These are phyloP conservation scores for Acanthamoeba rhysodes DNA, from an alignment of 208 protist species.

Conservation along the genomic window DNA sequence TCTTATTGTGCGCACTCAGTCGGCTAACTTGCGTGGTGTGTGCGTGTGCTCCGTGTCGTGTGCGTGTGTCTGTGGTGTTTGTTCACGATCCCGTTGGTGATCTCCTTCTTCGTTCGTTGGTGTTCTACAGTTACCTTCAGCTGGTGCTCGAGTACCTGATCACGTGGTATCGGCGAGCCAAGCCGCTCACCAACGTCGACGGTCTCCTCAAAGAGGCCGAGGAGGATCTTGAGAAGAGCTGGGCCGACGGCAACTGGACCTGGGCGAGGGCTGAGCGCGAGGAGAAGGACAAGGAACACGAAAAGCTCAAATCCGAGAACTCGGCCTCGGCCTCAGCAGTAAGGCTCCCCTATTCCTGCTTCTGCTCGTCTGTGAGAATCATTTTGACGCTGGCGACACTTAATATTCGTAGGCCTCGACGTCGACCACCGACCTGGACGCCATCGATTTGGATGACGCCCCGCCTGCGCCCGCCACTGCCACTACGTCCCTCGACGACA, in stretches of 20 bases:
- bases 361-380: not conserved
- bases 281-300: constrained; percentile 16
- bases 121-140: constrained; percentile 25
- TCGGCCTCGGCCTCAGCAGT: not conserved
- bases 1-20: not conserved
- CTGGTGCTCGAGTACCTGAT: constrained; percentile 38
- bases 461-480: not conserved
- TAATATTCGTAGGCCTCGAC: not conserved
- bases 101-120: not conserved
- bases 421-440: constrained; percentile 45
- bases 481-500: constrained; percentile 21
- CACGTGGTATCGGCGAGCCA: constrained; percentile 48
- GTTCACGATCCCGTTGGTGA: not conserved
- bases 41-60: not conserved
- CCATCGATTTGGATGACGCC: constrained; percentile 55
- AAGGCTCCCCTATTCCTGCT: not conserved
- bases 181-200: constrained; percentile 51
- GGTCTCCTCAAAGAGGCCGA: not conserved
- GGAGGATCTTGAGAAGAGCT: constrained; percentile 8
- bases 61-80: not conserved
- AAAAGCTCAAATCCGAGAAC: constrained; percentile 8
- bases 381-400: not conserved
- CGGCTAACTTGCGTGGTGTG: not conserved
- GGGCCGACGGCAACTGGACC: constrained; percentile 44
- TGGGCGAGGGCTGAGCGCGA: constrained; percentile 50